These are phyloP conservation scores for Fagus crenata DNA, from an alignment of 306 rosid species.

Conservation along the genomic window DNA sequence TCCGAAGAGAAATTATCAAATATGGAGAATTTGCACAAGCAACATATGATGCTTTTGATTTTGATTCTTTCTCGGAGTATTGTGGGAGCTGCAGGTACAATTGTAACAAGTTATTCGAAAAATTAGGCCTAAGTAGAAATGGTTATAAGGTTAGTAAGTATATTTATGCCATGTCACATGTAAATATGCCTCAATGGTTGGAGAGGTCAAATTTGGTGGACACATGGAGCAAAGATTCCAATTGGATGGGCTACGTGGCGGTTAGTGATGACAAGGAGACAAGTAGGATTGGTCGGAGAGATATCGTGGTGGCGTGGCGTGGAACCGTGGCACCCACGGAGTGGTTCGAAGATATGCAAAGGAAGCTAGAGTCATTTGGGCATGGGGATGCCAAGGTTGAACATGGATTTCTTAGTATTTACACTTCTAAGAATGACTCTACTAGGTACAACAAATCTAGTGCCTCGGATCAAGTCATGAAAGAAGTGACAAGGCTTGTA, in stretches of 20 bases:
- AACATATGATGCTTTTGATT: conserved; percentile 71
- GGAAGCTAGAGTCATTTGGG: conserved; percentile 51
- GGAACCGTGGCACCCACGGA: conserved; percentile 66
- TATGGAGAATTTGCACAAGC: conserved; percentile 78
- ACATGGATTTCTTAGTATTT: conserved; percentile 61
- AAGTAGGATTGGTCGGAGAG: conserved; percentile 56
- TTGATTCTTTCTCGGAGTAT: conserved; percentile 54
- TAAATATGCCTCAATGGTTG: conserved; percentile 60
- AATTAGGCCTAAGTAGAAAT: conserved; percentile 37
- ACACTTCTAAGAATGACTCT: conserved; percentile 46
- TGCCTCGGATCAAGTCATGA: conserved; percentile 68
- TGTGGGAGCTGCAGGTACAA: conserved; percentile 66
- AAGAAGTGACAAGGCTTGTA: conserved; percentile 40
- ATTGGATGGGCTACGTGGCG: conserved; percentile 67
- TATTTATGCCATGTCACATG: conserved; percentile 62
- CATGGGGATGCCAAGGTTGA: conserved; percentile 52
- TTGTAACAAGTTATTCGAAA: conserved; percentile 36
- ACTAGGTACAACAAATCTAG: conserved; percentile 64
- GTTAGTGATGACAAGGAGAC: conserved; percentile 57
- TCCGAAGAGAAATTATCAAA: conserved; percentile 61
- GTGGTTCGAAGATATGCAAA: conserved; percentile 63
- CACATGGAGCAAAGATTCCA: conserved; percentile 67
- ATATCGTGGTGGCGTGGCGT: conserved; percentile 62
- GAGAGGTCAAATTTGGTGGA: conserved; percentile 52
- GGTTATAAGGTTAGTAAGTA: conserved; percentile 52